Percentiles rank a stretch among this genome's conserved stretches.
These are phyloP conservation scores for Cyclotella atomus DNA, from an alignment of 108 stramenopile species.

Conservation along the genomic window DNA sequence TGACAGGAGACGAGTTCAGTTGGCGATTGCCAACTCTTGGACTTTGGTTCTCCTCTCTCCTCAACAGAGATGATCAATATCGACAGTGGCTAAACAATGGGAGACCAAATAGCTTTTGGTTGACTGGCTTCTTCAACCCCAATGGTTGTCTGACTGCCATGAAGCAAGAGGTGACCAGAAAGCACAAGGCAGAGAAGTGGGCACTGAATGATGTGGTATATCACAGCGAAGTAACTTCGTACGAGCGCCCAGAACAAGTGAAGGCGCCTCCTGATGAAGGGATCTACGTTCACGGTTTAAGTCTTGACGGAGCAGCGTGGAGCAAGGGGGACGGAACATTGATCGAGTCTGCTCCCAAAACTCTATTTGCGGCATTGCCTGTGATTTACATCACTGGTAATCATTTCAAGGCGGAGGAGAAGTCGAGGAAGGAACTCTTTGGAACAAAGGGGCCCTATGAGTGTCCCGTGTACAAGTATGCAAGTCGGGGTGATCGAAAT, in stretches of 20 bases:
- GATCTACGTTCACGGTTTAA: constrained; percentile 88
- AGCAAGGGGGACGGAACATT: constrained; percentile 61
- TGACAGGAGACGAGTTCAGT: constrained; percentile 90
- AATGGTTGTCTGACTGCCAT: constrained; percentile 89
- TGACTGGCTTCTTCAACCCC: constrained; percentile 92
- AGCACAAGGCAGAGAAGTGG: constrained; percentile 87
- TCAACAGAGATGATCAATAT: constrained; percentile 82
- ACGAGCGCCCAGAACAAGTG: constrained; percentile 66
- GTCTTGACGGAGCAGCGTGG: constrained; percentile 88
- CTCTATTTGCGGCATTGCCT: constrained; percentile 75
- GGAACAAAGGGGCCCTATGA: constrained; percentile 74
- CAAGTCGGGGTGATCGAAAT: constrained; percentile 76
- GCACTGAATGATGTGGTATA: constrained; percentile 90
- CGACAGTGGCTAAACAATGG: constrained; percentile 79
- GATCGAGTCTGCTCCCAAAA: constrained; percentile 82
- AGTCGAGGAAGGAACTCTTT: constrained; percentile 57
- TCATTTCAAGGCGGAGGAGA: constrained; percentile 57
- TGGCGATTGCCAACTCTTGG: constrained; percentile 87
- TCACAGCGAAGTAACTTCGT: constrained; percentile 82
- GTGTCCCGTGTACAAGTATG: constrained; percentile 90
- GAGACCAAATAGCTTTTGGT: constrained; percentile 80
- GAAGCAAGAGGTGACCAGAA: constrained; percentile 91
- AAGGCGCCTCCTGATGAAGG: constrained; percentile 79
- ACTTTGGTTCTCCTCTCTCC: constrained; percentile 86
- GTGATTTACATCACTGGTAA: constrained; percentile 79